A percentile compares a stretch with the other conserved stretches of the same genome.
Conservation (phyloP, 768 basidiomycete genomes). For the Leccinum uliginosum region DNA sequence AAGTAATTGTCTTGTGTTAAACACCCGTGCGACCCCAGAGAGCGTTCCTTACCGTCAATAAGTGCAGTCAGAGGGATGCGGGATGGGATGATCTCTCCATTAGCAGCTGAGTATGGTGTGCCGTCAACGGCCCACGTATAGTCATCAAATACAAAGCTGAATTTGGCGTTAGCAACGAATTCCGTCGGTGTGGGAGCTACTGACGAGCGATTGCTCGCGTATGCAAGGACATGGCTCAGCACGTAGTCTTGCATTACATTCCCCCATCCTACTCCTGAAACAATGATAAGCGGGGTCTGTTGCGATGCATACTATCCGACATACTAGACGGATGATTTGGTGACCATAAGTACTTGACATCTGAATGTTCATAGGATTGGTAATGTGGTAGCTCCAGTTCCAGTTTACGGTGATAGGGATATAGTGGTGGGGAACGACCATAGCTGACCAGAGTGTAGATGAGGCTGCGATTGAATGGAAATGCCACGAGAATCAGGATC, state of each 20-base stretch:
- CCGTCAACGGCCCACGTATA: conserved; percentile 37
- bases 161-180: neutral
- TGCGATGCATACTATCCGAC: neutral
- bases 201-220: conserved; percentile 32
- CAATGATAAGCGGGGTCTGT: conserved; percentile 1
- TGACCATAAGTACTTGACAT: conserved; percentile 41
- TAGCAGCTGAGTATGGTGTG: conserved; percentile 31
- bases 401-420: conserved; percentile 31
- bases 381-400: conserved; percentile 41
- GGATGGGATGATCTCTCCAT: conserved; percentile 35
- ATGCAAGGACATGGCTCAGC: conserved; percentile 31
- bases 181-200: conserved; percentile 2
- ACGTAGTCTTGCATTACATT: conserved; percentile 38
- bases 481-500: conserved; percentile 12
- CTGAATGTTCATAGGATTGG: conserved; percentile 27
- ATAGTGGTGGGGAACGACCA: conserved; percentile 36
- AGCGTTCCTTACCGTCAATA: conserved; percentile 25
- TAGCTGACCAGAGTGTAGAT: conserved; percentile 11
- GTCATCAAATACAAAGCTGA: conserved; percentile 39
- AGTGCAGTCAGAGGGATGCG: conserved; percentile 36
- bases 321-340: conserved; percentile 39
- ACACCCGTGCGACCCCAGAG: neutral
- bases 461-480: conserved; percentile 23
- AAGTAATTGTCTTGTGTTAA: neutral
- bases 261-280: conserved; percentile 34